phyloP scores from a whole-genome alignment of 306 rosid genomes.

The Luffa acutangula region DNA sequence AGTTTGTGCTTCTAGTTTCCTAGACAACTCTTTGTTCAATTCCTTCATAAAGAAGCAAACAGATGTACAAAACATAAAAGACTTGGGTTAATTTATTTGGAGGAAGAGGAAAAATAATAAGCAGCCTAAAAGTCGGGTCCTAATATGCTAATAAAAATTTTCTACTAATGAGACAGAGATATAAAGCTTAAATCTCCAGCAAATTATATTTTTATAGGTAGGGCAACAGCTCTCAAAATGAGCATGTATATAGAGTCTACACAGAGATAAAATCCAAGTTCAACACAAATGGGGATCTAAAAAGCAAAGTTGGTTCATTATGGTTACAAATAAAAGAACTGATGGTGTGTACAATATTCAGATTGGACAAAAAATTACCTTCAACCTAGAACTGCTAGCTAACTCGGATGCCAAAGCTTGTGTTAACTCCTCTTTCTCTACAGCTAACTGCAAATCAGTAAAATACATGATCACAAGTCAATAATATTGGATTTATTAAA shows the following conservation, averaged over 20 bases:
- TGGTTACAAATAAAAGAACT: not conserved
- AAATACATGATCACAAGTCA: not conserved
- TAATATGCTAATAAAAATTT: not conserved
- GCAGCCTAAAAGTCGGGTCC: not conserved
- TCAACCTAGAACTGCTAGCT: constrained; percentile 60
- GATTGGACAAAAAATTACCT: constrained; percentile 34
- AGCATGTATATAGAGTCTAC: not conserved
- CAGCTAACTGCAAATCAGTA: constrained; percentile 45
- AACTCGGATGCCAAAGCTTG: constrained; percentile 71
- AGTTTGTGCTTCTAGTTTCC: constrained; percentile 84
- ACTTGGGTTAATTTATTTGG: not conserved
- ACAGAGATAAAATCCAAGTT: not conserved
- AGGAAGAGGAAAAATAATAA: constrained; percentile 1
- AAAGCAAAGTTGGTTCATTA: not conserved
- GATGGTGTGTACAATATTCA: not conserved
- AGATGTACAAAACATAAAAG: constrained; percentile 1
- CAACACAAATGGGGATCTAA: not conserved
- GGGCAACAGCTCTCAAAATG: not conserved
- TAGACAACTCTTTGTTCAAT: constrained; percentile 69
- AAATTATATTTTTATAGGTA: not conserved
- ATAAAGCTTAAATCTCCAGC: not conserved
- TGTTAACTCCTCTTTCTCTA: constrained; percentile 84
- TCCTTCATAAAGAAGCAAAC: constrained; percentile 37
- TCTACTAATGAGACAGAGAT: not conserved
- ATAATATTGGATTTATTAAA: constrained; percentile 1